Evolutionary conservation across 2,329 filamentous ascomycete genomes (phyloP), one percentile per base, ranked within the genome.

Genomic region (Aspergillus aculeatinus): DNA sequence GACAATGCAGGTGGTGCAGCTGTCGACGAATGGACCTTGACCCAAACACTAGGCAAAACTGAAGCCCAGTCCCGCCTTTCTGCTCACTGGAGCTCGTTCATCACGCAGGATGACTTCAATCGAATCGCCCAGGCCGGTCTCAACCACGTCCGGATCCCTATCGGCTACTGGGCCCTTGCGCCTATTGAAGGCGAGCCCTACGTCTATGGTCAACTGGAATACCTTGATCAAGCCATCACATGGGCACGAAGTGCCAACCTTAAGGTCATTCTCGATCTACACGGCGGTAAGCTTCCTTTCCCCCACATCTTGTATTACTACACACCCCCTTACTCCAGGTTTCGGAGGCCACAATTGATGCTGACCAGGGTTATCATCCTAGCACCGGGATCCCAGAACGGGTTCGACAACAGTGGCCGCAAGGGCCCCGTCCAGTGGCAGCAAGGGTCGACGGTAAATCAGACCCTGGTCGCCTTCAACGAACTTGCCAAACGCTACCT

Each of bases 191-290:
- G 80, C 6, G 85, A 87, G 56, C 85, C 85, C 19, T 89, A 85
- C 65, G 83, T 89, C 5, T 79, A 85, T 67, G 87, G 87, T 44
- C 86, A 87, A 62, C 79, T 87, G 50, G 73, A 81, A 16, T 80
- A 82, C 66, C 77, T 89, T 10, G 84, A 86, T 60, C 69, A 81
- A 62, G 83, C 86, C 25, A 78, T 88, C 58, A 72, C 76, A 61
- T 87, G 87, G 84, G 88, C 87, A 11, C 74, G 81, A 60, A 75
- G 70, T 49, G 79, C 82, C 49, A 83, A 84, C 4, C 70, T 90
- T 52, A 87, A 87, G 68, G 84, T 89, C 48, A 82, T 88, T 74
- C 81, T 90, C 66, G 88, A 90, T 70, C 74, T 90, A 23, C 88
- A 90, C 68, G 87, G 87, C 65, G 84, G 84, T 85, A 72, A 72